phyloP scores from a whole-genome alignment of 202 grass and related monocot genomes.

The Schoenoplectus triqueter region DNA sequence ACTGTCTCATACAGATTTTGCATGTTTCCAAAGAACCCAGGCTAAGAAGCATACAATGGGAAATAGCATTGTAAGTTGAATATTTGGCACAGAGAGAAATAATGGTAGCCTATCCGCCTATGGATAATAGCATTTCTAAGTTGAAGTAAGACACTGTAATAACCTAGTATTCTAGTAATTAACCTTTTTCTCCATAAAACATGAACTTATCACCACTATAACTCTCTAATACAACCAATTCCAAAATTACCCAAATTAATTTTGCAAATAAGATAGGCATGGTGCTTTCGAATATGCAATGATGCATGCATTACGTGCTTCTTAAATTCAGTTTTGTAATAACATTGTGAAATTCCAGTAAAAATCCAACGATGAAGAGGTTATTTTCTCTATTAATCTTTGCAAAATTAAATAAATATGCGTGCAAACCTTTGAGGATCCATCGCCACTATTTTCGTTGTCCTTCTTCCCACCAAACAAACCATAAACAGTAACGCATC shows the following conservation, averaged over 20 bases:
- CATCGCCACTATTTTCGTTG: conserved; percentile 57
- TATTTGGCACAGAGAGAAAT: conserved; percentile 4
- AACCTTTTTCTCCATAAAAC: conserved; percentile 13
- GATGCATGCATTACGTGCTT: conserved; percentile 2
- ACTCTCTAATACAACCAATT: conserved; percentile 6
- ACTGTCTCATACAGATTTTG: conserved; percentile 97
- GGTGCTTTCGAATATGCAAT: background rate
- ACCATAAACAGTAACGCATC: conserved; percentile 63
- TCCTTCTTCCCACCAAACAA: conserved; percentile 98
- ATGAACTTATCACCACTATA: background rate
- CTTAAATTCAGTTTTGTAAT: background rate
- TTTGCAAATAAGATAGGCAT: background rate
- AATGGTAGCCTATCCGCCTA: background rate
- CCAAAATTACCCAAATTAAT: background rate
- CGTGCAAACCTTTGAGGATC: conserved; percentile 64
- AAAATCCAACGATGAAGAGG: conserved; percentile 1
- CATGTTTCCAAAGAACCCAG: conserved; percentile 91
- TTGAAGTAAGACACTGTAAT: background rate
- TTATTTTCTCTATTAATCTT: conserved; percentile 13
- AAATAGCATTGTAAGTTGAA: conserved; percentile 28
- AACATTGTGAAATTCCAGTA: background rate
- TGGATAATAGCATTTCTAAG: conserved; percentile 4
- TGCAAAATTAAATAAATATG: conserved; percentile 28
- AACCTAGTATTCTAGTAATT: background rate
- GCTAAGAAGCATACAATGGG: conserved; percentile 50